A percentile compares a stretch with the other conserved stretches of the same genome.
Conservation (phyloP, 1,284 basidiomycete species). For the Ustilago shanxiensis region DNA sequence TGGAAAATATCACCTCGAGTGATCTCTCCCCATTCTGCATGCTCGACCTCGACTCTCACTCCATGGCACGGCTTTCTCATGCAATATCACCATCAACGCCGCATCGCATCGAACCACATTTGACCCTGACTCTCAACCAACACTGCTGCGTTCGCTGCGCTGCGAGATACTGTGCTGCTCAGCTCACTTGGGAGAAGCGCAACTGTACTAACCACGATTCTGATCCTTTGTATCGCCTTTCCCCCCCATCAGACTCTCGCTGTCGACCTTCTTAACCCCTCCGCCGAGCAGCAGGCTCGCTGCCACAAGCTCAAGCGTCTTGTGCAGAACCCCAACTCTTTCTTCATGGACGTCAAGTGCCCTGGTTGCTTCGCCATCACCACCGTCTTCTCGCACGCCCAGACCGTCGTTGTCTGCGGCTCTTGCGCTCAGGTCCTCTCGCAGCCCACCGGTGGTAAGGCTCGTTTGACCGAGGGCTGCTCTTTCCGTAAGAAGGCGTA, state of each 20-base stretch:
- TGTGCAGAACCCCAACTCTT: slow-evolving; percentile 82
- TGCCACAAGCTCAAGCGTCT: slow-evolving; percentile 98
- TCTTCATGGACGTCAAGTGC: slow-evolving; percentile 99
- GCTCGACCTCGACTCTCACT: too few species aligned
- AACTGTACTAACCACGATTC: slow-evolving; percentile 10
- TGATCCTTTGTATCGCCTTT: background rate
- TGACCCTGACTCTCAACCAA: background rate
- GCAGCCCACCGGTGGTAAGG: slow-evolving; percentile 99
- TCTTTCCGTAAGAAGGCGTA: slow-evolving; percentile 68
- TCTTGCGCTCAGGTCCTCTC: slow-evolving; percentile 95
- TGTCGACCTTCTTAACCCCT: slow-evolving; percentile 97
- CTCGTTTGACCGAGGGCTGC: slow-evolving; percentile 89
- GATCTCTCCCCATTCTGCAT: too few species aligned
- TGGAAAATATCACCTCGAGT: too few species aligned
- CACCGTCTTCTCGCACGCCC: slow-evolving; percentile 94
- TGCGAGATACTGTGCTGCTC: slow-evolving; percentile 8
- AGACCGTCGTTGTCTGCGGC: slow-evolving; percentile 91
- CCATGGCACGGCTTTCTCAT: too few species aligned
- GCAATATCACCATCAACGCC: background rate
- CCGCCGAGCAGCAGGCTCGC: slow-evolving; percentile 79
- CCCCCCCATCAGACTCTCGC: slow-evolving; percentile 83
- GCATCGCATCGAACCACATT: background rate
- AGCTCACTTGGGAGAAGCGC: too few species aligned
- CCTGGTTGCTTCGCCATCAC: slow-evolving; percentile 95
- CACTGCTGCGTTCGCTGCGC: slow-evolving; percentile 1